Evolutionary conservation across 441 rosid genomes (phyloP).

Genomic region (Manihot esculenta): DNA sequence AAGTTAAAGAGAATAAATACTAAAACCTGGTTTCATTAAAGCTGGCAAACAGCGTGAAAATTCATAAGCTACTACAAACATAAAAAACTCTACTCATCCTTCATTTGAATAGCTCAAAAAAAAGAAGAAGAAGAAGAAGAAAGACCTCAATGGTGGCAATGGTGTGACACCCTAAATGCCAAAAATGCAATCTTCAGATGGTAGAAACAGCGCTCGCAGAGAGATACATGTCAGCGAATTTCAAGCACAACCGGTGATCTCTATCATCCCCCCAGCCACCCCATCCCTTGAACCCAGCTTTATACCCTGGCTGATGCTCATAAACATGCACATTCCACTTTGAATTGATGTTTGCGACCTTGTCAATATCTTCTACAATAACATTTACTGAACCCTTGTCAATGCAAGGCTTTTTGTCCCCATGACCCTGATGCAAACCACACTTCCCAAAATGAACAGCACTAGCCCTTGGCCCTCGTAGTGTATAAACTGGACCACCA

Average conservation of each 20-base stretch:
- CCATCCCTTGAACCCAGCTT: slow-evolving; percentile 98
- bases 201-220: slow-evolving; percentile 21
- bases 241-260: slow-evolving; percentile 72
- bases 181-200: slow-evolving; percentile 25
- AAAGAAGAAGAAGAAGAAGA: too few relatives aligned
- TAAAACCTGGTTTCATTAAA: slow-evolving; percentile 9
- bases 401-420: slow-evolving; percentile 59
- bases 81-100: neutral
- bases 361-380: slow-evolving; percentile 56
- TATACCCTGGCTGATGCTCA: slow-evolving; percentile 77
- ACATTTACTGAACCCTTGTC: slow-evolving; percentile 69
- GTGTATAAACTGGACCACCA: slow-evolving; percentile 74
- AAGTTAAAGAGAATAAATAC: neutral
- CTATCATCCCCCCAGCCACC: slow-evolving; percentile 99
- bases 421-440: slow-evolving; percentile 93
- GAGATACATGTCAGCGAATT: slow-evolving; percentile 67
- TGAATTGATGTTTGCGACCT: slow-evolving; percentile 51
- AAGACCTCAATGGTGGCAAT: slow-evolving; percentile 22
- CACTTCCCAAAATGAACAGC: slow-evolving; percentile 98
- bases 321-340: slow-evolving; percentile 56
- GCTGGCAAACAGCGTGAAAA: neutral
- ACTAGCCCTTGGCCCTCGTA: slow-evolving; percentile 86
- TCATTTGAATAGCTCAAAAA: slow-evolving; percentile 11
- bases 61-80: slow-evolving; percentile 14
- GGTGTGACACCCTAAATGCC: slow-evolving; percentile 12